phyloP scores from a whole-genome alignment of 2,329 filamentous ascomycete species.

The Emergomyces orientalis region DNA sequence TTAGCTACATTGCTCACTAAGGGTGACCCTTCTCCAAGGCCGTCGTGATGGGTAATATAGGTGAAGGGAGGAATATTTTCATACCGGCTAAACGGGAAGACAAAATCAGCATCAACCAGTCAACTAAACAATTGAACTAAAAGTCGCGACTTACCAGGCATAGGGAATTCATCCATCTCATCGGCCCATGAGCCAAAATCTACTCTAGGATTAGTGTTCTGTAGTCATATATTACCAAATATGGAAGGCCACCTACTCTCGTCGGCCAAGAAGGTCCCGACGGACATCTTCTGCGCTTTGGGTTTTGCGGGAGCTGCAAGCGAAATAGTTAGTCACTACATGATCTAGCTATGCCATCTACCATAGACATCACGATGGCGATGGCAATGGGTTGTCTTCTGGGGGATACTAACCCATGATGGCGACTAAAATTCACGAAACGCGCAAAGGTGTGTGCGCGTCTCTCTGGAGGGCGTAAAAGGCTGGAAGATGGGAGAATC shows the following conservation, averaged over 20 bases:
- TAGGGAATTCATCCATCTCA: conserved; percentile 82
- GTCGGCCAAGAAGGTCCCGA: conserved; percentile 90
- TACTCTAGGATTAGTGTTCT: conserved; percentile 31
- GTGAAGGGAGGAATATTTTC: conserved; percentile 7
- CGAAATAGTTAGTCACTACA: conserved; percentile 15
- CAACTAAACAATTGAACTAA: conserved; percentile 9
- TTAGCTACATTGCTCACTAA: conserved; percentile 4
- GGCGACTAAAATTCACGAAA: conserved; percentile 38
- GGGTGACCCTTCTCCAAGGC: background rate
- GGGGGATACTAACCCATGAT: conserved; percentile 47
- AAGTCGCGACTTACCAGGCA: conserved; percentile 53
- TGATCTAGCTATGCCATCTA: background rate
- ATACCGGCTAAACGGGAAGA: conserved; percentile 4
- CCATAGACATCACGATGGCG: background rate
- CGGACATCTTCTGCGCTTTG: conserved; percentile 92
- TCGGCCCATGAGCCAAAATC: conserved; percentile 92
- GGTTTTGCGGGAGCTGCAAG: conserved; percentile 78
- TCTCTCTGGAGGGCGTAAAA: conserved; percentile 26
- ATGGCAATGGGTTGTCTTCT: conserved; percentile 3
- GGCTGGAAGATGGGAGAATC: conserved; percentile 20
- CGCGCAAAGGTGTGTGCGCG: conserved; percentile 34
- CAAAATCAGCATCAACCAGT: conserved; percentile 18
- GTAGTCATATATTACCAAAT: conserved; percentile 11
- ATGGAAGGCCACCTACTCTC: conserved; percentile 56
- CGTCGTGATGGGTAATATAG: background rate